These are phyloP conservation scores for Citrus australasica DNA, from an alignment of 345 rosid species.

Conservation along the genomic window DNA sequence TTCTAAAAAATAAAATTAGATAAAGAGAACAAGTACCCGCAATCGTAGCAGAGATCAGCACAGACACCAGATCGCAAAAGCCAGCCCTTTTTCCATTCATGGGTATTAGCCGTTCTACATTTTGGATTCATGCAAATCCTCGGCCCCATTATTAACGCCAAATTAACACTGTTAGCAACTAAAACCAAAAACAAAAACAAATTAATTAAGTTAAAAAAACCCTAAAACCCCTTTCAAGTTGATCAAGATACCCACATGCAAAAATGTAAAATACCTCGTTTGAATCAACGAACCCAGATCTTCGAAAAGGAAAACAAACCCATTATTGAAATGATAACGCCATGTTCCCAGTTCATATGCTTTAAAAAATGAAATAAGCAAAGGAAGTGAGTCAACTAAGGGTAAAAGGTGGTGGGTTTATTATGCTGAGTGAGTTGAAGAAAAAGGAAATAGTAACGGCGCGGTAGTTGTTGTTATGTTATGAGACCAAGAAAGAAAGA, in stretches of 20 bases:
- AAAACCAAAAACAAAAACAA: background rate
- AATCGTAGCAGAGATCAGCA: conserved; percentile 72
- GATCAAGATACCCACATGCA: background rate
- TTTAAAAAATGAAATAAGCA: background rate
- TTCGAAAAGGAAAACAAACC: conserved; percentile 4
- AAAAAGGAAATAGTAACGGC: background rate
- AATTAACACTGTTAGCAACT: conserved; percentile 7
- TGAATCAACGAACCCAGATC: conserved; percentile 13
- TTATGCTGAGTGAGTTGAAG: background rate
- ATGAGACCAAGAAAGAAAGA: conserved; percentile 29
- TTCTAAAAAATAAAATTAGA: background rate
- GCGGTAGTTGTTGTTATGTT: background rate
- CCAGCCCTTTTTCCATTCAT: conserved; percentile 87
- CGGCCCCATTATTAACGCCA: conserved; percentile 44
- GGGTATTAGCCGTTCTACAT: conserved; percentile 45
- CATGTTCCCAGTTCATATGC: background rate
- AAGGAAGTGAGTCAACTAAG: conserved; percentile 17
- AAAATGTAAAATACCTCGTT: background rate
- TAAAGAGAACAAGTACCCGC: conserved; percentile 61
- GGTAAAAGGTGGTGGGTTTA: background rate
- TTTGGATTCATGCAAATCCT: conserved; percentile 80
- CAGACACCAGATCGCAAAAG: conserved; percentile 74
- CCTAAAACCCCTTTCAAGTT: conserved; percentile 23
- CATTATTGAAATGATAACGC: background rate
- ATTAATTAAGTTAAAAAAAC: conserved; percentile 17